phyloP scores from a whole-genome alignment of 1,284 basidiomycete species.

The Inonotus hispidus region DNA sequence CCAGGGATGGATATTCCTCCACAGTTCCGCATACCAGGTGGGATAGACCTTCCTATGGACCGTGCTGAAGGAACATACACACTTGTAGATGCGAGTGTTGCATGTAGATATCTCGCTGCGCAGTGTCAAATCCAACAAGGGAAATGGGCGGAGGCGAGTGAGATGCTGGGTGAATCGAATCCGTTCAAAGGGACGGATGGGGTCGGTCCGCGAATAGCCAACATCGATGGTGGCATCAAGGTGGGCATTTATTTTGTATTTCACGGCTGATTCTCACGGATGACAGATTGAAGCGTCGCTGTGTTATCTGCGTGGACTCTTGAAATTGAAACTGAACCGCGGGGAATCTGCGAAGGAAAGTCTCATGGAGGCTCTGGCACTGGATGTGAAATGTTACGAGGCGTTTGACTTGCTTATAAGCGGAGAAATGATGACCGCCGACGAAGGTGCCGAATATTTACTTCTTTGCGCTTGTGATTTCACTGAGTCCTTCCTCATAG shows the following conservation, averaged over 20 bases:
- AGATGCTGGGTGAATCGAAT: slow-evolving; percentile 89
- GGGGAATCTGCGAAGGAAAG: slow-evolving; percentile 85
- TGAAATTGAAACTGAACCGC: slow-evolving; percentile 92
- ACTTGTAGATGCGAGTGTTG: slow-evolving; percentile 86
- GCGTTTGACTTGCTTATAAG: slow-evolving; percentile 88
- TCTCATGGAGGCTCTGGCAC: slow-evolving; percentile 90
- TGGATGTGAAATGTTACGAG: slow-evolving; percentile 98
- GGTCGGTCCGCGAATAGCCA: slow-evolving; percentile 65
- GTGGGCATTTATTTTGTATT: slow-evolving; percentile 31
- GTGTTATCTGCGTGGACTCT: slow-evolving; percentile 87
- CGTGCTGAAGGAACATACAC: slow-evolving; percentile 61
- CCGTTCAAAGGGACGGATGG: slow-evolving; percentile 63
- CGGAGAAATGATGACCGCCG: slow-evolving; percentile 89
- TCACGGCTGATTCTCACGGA: slow-evolving; percentile 6
- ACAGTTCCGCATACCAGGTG: slow-evolving; percentile 44
- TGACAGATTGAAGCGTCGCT: slow-evolving; percentile 88
- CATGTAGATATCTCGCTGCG: slow-evolving; percentile 90
- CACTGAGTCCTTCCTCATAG: slow-evolving; percentile 39
- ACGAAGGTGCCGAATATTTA: slow-evolving; percentile 66
- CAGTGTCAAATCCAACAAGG: slow-evolving; percentile 93
- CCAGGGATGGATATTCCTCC: slow-evolving; percentile 6
- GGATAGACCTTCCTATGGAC: slow-evolving; percentile 52
- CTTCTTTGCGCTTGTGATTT: too few species aligned
- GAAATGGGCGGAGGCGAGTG: slow-evolving; percentile 89
- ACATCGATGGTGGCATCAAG: slow-evolving; percentile 84